Base-by-base conservation (phyloP, 164 flowering plant genomes). In the Vitis labrusca region DNA sequence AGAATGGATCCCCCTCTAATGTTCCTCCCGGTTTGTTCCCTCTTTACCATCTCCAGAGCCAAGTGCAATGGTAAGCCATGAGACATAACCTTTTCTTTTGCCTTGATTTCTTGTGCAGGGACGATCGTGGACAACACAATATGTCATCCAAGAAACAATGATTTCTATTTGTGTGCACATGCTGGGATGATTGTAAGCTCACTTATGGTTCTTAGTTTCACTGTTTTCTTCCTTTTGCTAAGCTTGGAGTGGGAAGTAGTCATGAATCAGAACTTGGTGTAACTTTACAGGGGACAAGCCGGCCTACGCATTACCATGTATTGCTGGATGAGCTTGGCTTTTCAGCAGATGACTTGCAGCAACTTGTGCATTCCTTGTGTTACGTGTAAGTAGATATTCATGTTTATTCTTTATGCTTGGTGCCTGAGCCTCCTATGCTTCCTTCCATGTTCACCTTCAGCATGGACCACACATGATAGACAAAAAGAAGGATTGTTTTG, bases 11-110 rank as follows among this genome's bases (percentile, higher is more conserved):
- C 12, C 84, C 85, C 0, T 87, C 84, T n/a, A 89, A 89, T 81
- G 91, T 89, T 58, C 94, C 90, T 5, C 89, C 91, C 10, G 94
- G 93, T 87, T 14, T 10, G 17, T 60, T 0, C 63, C 30, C 19
- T 10, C 63, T 23, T 10, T 29, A 11, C 44, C 44, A 37, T 37
- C 44, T 37, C 44, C 44, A 6, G 44, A 37, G 44, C 44, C 44
- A 37, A 37, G 44, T 37, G 44, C 44, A 37, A 6, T 37, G 7
- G 6, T 3, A 37, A 37, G 5, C 0, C 44, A 37, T 37, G 44
- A 5, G 44, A 37, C 44, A 37, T 37, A 37, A 37, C 7, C 44
- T 37, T 37, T 37, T 37, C 44, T 3, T 32, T 32, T 37, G 44
- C 37, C 19, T 11, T 16, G 15, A 17, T 63, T 14, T 44, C 12